These are phyloP conservation scores for Pseudocercospora fijiensis DNA, from an alignment of 2,329 filamentous ascomycete genomes.

Conservation along the genomic window DNA sequence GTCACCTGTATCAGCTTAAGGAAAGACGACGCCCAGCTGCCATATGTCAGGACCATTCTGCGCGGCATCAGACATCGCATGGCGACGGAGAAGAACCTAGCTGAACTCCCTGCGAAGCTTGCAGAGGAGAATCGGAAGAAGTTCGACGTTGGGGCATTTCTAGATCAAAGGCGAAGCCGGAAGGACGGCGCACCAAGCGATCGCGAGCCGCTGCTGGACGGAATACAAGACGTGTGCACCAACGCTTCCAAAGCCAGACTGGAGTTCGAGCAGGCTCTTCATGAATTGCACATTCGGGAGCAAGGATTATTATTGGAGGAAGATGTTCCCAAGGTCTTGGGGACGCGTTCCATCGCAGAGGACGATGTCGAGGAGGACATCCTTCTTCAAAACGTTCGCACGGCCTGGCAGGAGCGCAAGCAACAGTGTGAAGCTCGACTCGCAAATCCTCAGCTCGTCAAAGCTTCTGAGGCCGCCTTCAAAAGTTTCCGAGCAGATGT, in stretches of 20 bases:
- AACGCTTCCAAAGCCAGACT: not conserved
- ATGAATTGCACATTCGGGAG: not conserved
- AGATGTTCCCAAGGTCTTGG: not conserved
- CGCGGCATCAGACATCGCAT: not conserved
- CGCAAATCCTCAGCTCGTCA: not conserved
- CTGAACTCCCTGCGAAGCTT: not conserved
- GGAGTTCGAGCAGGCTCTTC: not conserved
- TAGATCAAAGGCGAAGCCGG: not conserved
- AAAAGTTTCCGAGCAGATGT: not conserved
- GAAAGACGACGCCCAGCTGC: not conserved
- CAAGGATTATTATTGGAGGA: not conserved
- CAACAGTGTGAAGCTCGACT: not conserved
- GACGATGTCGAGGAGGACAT: not conserved
- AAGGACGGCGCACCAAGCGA: not conserved
- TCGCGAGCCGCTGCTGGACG: not conserved
- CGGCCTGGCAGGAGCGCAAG: not conserved
- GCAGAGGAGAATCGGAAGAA: not conserved
- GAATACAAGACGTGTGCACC: not conserved
- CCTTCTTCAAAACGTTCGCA: not conserved
- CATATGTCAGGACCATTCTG: not conserved
- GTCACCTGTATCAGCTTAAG: not conserved
- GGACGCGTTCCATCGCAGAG: no score
- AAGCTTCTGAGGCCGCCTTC: not conserved
- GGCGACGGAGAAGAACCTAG: not conserved
- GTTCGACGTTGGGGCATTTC: not conserved